Evolutionary conservation across 2,329 filamentous ascomycete species (phyloP).

Genomic region (Hypoxylon sp.): DNA sequence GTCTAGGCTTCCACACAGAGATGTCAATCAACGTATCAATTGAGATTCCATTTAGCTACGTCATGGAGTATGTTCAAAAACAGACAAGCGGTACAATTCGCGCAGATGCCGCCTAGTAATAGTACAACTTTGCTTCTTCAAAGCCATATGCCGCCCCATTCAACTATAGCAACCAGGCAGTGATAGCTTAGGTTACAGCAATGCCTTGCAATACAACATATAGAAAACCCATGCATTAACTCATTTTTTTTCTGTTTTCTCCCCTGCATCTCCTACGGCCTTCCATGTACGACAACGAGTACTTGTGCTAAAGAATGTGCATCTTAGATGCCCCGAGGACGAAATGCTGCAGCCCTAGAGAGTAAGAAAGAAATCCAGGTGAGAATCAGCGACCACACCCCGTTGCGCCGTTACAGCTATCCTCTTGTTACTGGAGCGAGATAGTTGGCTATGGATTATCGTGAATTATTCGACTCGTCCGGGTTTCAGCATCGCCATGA

Average conservation of each 20-base stretch:
- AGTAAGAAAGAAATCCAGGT: constrained; percentile 16
- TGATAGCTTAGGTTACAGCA: constrained; percentile 9
- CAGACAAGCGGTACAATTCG: constrained; percentile 20
- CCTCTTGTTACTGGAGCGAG: constrained; percentile 5
- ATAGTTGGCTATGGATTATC: constrained; percentile 7
- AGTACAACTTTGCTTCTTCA: constrained; percentile 38
- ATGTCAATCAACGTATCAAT: background rate
- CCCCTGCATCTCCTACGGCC: background rate
- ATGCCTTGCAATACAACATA: constrained; percentile 25
- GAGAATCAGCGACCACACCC: constrained; percentile 15
- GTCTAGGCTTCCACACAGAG: background rate
- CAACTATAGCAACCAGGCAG: constrained; percentile 19
- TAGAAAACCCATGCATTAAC: constrained; percentile 23
- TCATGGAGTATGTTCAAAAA: constrained; percentile 15
- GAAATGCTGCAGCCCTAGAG: constrained; percentile 8
- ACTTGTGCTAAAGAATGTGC: constrained; percentile 14
- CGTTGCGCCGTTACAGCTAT: constrained; percentile 14
- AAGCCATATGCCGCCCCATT: constrained; percentile 27
- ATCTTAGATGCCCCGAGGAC: constrained; percentile 3
- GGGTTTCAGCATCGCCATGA: constrained; percentile 3
- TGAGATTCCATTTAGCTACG: constrained; percentile 8
- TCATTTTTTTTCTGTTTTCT: constrained; percentile 16
- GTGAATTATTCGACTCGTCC: constrained; percentile 16
- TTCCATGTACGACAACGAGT: constrained; percentile 1
- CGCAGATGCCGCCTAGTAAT: constrained; percentile 28